A percentile compares a stretch with the other conserved stretches of the same genome.
Evolutionary conservation across 164 flowering plant species (phyloP).

Genomic region (Aristolochia contorta): DNA sequence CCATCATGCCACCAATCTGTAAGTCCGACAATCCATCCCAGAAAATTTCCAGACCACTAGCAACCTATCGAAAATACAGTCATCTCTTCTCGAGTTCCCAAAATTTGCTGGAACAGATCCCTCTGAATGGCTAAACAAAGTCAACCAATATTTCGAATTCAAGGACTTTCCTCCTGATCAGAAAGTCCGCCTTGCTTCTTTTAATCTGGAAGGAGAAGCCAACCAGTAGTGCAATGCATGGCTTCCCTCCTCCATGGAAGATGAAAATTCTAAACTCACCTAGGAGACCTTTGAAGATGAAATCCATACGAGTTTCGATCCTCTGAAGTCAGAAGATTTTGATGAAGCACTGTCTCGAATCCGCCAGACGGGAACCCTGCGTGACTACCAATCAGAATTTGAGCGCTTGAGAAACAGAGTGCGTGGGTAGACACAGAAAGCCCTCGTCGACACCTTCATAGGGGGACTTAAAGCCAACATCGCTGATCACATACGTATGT

Average conservation of each 20-base stretch:
- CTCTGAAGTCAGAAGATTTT: background rate
- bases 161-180: background rate
- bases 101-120: background rate
- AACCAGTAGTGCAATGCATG: conserved; percentile 3
- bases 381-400: background rate
- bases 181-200: background rate
- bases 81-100: too few species aligned
- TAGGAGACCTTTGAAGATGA: background rate
- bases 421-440: background rate
- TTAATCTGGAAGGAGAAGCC: conserved; percentile 1
- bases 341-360: background rate
- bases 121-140: background rate
- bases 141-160: background rate
- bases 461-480: too few species aligned
- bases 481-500: too few species aligned
- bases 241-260: background rate
- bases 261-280: background rate
- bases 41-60: too few species aligned
- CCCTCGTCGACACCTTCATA: background rate
- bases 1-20: too few species aligned
- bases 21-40: too few species aligned
- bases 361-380: background rate
- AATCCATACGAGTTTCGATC: background rate
- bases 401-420: background rate
- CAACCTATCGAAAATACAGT: too few species aligned